Percentiles rank a stretch among this genome's conserved stretches.
Conservation (phyloP, 768 basidiomycete genomes). For the Daedaleopsis nitida region DNA sequence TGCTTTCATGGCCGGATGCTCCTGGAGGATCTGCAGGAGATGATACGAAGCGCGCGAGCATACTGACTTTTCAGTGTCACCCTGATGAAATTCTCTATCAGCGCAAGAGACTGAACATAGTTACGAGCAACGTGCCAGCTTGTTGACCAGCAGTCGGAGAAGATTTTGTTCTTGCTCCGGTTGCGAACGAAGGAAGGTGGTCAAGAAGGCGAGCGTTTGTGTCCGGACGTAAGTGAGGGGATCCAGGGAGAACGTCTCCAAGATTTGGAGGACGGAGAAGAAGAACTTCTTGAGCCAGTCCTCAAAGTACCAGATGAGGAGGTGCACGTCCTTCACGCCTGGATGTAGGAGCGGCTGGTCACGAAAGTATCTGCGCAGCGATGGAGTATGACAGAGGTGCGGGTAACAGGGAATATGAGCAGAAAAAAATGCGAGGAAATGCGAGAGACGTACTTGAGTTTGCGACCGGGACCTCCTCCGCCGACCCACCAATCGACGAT, state of each 20-base stretch:
- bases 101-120: constrained; percentile 1
- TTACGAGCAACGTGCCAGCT: constrained; percentile 59
- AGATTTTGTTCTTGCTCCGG: constrained; percentile 99
- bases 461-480: constrained; percentile 85
- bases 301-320: constrained; percentile 90
- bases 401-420: background rate
- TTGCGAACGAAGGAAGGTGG: constrained; percentile 80
- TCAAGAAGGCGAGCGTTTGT: constrained; percentile 77
- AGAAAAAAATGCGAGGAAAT: background rate
- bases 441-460: constrained; percentile 68
- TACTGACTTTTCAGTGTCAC: constrained; percentile 85
- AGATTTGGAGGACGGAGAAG: constrained; percentile 85
- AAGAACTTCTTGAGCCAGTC: constrained; percentile 98
- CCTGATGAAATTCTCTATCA: constrained; percentile 45
- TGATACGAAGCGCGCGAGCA: constrained; percentile 91
- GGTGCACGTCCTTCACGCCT: constrained; percentile 64
- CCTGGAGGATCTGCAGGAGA: constrained; percentile 84
- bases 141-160: constrained; percentile 89
- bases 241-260: constrained; percentile 88
- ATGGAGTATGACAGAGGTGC: background rate
- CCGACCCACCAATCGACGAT: constrained; percentile 98
- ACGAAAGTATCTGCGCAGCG: constrained; percentile 74
- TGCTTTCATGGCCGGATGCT: constrained; percentile 90
- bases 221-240: constrained; percentile 86
- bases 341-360: constrained; percentile 79